phyloP scores from a whole-genome alignment of 179 eudicot species.

The Kewa caespitosa region DNA sequence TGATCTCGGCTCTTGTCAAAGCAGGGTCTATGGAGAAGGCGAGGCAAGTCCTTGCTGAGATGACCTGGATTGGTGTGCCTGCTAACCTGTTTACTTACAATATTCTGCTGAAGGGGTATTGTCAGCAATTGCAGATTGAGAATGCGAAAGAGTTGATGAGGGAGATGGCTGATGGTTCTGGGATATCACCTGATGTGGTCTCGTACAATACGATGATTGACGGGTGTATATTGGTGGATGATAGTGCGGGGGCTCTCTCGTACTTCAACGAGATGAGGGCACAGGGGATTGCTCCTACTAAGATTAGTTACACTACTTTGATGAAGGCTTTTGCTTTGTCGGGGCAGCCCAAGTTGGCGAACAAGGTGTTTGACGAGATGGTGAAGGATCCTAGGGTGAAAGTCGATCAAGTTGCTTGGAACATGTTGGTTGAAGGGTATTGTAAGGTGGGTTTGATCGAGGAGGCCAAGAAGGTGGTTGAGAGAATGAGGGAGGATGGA shows the following conservation, averaged over 20 bases:
- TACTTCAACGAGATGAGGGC: conserved; percentile 93
- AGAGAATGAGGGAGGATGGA: conserved; percentile 71
- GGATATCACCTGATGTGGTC: conserved; percentile 81
- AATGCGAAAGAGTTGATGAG: conserved; percentile 64
- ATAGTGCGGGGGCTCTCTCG: conserved; percentile 73
- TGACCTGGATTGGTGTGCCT: conserved; percentile 60
- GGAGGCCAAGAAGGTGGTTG: conserved; percentile 66
- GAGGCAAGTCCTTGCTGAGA: conserved; percentile 70
- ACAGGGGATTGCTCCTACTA: conserved; percentile 82
- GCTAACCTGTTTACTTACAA: conserved; percentile 84
- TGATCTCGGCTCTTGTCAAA: conserved; percentile 79
- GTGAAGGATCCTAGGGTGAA: conserved; percentile 82
- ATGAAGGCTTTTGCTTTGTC: conserved; percentile 94
- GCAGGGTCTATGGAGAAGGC: conserved; percentile 82
- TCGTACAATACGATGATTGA: conserved; percentile 89
- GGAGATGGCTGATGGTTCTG: conserved; percentile 58
- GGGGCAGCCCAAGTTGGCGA: conserved; percentile 83
- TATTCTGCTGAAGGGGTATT: conserved; percentile 86
- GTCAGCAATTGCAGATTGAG: conserved; percentile 81
- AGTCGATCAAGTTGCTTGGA: conserved; percentile 91
- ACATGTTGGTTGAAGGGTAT: conserved; percentile 87
- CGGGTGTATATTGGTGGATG: conserved; percentile 85
- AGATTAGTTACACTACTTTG: conserved; percentile 92
- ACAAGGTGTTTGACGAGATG: conserved; percentile 91
- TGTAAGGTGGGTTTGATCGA: conserved; percentile 72